phyloP scores from a whole-genome alignment of 78 protist genomes.

The Chrysochromulina tobinii region DNA sequence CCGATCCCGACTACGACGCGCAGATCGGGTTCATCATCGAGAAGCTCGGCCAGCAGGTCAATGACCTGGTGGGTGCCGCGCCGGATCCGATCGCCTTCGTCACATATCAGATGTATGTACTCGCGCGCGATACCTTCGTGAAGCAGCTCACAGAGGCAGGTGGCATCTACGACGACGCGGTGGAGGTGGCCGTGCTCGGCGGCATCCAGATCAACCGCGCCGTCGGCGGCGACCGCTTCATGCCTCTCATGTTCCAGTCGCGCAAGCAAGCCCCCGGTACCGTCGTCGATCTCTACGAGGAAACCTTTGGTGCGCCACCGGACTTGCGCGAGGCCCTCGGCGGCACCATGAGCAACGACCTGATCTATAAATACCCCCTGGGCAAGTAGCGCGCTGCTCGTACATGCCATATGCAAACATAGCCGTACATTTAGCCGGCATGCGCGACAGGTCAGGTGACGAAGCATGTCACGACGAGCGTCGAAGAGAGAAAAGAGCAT shows the following conservation, averaged over 20 bases:
- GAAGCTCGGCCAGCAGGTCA: too few relatives aligned
- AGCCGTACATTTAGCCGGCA: too few relatives aligned
- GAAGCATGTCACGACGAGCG: too few relatives aligned
- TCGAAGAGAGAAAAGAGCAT: too few relatives aligned
- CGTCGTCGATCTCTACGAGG: not conserved
- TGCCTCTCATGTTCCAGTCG: not conserved
- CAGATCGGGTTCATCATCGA: not conserved
- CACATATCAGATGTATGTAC: not conserved
- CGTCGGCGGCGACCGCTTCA: not conserved
- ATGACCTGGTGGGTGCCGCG: too few relatives aligned
- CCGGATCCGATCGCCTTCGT: too few relatives aligned
- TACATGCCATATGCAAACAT: too few relatives aligned
- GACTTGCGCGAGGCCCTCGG: not conserved
- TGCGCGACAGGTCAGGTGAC: too few relatives aligned
- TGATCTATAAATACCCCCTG: too few relatives aligned
- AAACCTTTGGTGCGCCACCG: not conserved
- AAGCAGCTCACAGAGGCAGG: not conserved
- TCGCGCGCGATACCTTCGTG: not conserved
- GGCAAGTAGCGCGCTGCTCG: too few relatives aligned
- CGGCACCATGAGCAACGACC: not conserved
- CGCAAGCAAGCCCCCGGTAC: not conserved
- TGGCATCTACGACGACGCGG: not conserved
- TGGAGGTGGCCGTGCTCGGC: not conserved
- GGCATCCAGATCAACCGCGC: not conserved
- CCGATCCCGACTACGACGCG: not conserved